Percentiles rank a stretch among this genome's conserved stretches.
Conservation (phyloP, 225 moss, liverwort and hornwort species). For the Neckera pumila region DNA sequence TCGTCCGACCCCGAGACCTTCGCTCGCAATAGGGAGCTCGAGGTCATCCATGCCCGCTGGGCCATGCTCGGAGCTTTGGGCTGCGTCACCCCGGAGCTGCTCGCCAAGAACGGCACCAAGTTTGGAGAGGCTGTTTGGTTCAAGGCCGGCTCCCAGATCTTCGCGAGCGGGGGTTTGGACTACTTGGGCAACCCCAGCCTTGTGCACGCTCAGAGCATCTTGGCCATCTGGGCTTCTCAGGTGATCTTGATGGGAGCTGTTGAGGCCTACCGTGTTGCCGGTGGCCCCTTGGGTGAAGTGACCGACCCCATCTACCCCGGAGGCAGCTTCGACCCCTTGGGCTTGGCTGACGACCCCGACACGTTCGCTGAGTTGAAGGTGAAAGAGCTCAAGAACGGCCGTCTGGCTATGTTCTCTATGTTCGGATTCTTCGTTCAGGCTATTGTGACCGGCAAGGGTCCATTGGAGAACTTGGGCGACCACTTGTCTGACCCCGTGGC, state of each 20-base stretch:
- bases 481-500: constrained; percentile 38
- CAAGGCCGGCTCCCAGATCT: constrained; percentile 25
- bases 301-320: constrained; percentile 2
- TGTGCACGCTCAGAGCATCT: constrained; percentile 56
- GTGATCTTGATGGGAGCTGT: constrained; percentile 17
- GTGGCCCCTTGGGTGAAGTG: background rate
- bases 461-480: constrained; percentile 31
- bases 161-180: background rate
- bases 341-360: background rate
- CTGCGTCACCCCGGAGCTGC: background rate
- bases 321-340: background rate
- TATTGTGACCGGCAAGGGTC: constrained; percentile 43
- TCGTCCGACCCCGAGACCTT: background rate
- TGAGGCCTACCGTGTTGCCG: background rate
- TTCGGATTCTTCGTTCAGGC: constrained; percentile 54
- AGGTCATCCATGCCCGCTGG: constrained; percentile 11
- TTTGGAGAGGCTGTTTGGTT: constrained; percentile 4
- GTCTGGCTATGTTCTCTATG: background rate
- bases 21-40: background rate
- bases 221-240: constrained; percentile 15
- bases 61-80: constrained; percentile 23
- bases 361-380: constrained; percentile 1
- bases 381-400: background rate
- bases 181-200: constrained; percentile 14
- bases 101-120: background rate